Evolutionary conservation across 208 protist species (phyloP), one percentile per base, ranked within the genome.

Genomic region (Blastocrithidia nonstop): DNA sequence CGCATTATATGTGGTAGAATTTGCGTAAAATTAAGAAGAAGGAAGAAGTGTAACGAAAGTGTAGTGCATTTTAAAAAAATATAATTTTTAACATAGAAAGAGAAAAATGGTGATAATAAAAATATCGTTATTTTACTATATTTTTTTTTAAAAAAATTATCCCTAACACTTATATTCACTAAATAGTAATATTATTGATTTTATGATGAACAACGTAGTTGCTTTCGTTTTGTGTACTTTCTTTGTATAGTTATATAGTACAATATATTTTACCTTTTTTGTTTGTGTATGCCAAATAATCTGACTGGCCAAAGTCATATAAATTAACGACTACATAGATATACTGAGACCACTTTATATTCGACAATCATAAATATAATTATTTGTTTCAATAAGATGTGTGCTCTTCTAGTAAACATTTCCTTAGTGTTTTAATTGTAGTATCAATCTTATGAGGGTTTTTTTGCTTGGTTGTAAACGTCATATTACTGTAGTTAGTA

Each of bases 1-100:
- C 81, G n/a, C 80, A 94, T 58, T 71, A 85, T 61, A 90, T 91
- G 81, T 94, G 86, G 86, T 56, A 75, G 45, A 89, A 90, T 50
- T 75, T 94, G 17, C 78, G 76, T 29, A 88, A 89, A 55, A 81
- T 94, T 29, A 84, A 88, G 43, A 45, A 66, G 11, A 84, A 74
- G 61, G 74, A 73, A 40, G 52, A 83, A 27, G 63, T 93, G 20
- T 93, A 69, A 61, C 19, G 24, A 24, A 13, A 28, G 6, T 6
- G 22, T 40, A 40, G 7, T 11, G 25, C 8, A 7, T 11, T 40
- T 13, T 40, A 20, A 40, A 40, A 40, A 40, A 40, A 6, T 40
- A 22, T 1, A 40, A 25, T 24, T 11, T 2, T 36, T 19, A 4
- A 29, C n/a, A 9, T n/a, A n/a, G n/a, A n/a, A n/a, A n/a, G 22